These are phyloP conservation scores for Pholiota conissans DNA, from an alignment of 768 basidiomycete species.

Conservation along the genomic window DNA sequence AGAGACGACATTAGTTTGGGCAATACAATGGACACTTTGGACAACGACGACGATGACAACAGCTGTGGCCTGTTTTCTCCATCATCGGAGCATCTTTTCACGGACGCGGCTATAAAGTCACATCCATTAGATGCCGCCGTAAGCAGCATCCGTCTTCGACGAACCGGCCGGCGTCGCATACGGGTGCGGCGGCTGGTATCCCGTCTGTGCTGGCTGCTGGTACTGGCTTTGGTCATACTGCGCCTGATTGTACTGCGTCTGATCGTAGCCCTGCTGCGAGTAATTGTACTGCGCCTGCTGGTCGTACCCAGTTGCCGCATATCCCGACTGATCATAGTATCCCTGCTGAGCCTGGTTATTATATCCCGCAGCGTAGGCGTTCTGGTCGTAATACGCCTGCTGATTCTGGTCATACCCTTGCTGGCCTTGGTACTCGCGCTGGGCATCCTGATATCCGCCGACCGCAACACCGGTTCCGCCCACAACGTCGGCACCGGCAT, in stretches of 20 bases:
- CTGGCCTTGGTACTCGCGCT: constrained; percentile 33
- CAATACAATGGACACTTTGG: neutral
- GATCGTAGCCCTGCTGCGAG: constrained; percentile 16
- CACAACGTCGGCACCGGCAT: constrained; percentile 19
- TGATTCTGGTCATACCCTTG: constrained; percentile 28
- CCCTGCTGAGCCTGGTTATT: constrained; percentile 16
- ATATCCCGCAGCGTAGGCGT: constrained; percentile 8
- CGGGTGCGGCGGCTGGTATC: constrained; percentile 19
- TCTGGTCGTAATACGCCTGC: constrained; percentile 18
- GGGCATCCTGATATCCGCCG: constrained; percentile 27
- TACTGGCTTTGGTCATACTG: neutral
- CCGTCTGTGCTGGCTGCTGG: constrained; percentile 12
- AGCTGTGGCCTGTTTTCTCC: neutral
- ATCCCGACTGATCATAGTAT: constrained; percentile 22
- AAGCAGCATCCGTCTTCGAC: constrained; percentile 4
- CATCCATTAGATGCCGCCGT: constrained; percentile 1
- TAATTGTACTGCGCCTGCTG: constrained; percentile 13
- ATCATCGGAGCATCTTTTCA: neutral
- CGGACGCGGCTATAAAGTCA: neutral
- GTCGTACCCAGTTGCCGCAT: constrained; percentile 11
- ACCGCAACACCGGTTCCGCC: constrained; percentile 11
- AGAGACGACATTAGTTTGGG: neutral
- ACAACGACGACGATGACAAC: neutral
- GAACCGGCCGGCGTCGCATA: constrained; percentile 14
- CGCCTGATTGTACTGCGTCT: constrained; percentile 13